Evolutionary conservation across 176 grass and related monocot genomes (phyloP).

Genomic region (Thinopyrum elongatum): DNA sequence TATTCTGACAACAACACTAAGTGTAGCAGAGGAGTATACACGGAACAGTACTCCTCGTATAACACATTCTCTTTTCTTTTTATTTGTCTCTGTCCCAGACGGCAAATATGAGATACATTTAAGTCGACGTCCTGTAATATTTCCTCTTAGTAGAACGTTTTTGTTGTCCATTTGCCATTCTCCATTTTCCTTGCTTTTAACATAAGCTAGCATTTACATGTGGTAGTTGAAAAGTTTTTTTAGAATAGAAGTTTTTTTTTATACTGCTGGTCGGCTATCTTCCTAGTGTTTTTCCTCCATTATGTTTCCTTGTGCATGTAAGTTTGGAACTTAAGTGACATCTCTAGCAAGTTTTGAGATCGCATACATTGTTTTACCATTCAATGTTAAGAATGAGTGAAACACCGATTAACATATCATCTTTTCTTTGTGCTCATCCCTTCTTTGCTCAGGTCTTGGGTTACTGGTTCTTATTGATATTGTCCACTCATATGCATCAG

Average conservation of each 20-base stretch:
- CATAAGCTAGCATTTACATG: background rate
- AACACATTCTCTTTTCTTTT: background rate
- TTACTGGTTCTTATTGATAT: constrained; percentile 92
- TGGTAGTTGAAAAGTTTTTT: background rate
- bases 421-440: constrained; percentile 20
- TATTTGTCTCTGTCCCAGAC: background rate
- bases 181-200: constrained; percentile 2
- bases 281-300: background rate
- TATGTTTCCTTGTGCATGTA: constrained; percentile 25
- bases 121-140: background rate
- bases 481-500: constrained; percentile 93
- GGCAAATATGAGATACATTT: background rate
- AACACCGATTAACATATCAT: background rate
- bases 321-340: constrained; percentile 9
- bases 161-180: background rate
- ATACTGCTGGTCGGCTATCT: background rate
- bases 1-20: background rate
- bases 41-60: background rate
- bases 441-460: constrained; percentile 62
- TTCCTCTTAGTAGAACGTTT: too few species aligned
- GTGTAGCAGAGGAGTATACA: background rate
- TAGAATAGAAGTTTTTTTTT: background rate
- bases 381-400: constrained; percentile 13
- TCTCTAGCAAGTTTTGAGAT: background rate
- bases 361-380: background rate